phyloP scores from a whole-genome alignment of 805 yeast species.

The Kluyveromyces siamensis region DNA sequence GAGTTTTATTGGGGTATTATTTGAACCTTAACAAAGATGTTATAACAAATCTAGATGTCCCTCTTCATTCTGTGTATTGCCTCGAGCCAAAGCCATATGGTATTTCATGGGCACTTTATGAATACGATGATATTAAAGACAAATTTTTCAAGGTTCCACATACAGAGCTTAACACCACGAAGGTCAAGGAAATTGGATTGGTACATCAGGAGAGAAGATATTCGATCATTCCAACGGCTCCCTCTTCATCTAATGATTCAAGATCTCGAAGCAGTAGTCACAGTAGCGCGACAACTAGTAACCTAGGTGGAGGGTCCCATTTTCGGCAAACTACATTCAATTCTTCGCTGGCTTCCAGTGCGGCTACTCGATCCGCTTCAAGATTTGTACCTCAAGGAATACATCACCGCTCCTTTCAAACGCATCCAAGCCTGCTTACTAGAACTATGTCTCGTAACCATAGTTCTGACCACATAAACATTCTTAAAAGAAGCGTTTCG shows the following conservation, averaged over 20 bases:
- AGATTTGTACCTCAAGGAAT: conserved; percentile 2
- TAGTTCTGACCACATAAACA: conserved; percentile 1
- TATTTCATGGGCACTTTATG: conserved; percentile 85
- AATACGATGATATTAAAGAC: conserved; percentile 69
- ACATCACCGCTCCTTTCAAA: conserved; percentile 2
- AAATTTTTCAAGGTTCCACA: conserved; percentile 63
- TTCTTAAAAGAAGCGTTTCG: conserved; percentile 1
- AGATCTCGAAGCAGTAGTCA: conserved; percentile 8
- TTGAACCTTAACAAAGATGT: conserved; percentile 71
- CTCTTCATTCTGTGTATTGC: conserved; percentile 82
- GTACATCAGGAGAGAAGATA: conserved; percentile 59
- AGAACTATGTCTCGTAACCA: conserved; percentile 4
- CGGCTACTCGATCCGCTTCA: conserved; percentile 2
- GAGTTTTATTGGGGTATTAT: conserved; percentile 82
- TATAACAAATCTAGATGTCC: conserved; percentile 86
- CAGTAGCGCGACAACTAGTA: background rate
- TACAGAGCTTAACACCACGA: conserved; percentile 35
- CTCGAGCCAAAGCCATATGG: conserved; percentile 94
- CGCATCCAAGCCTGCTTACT: conserved; percentile 5
- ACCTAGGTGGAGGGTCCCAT: background rate
- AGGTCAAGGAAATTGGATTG: conserved; percentile 63
- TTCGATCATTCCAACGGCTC: conserved; percentile 72
- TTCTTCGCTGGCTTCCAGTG: background rate
- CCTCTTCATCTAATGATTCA: conserved; percentile 26
- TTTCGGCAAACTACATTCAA: background rate